Conservation (phyloP, 495 filamentous ascomycete genomes). For the Chaetomium fimeti region DNA sequence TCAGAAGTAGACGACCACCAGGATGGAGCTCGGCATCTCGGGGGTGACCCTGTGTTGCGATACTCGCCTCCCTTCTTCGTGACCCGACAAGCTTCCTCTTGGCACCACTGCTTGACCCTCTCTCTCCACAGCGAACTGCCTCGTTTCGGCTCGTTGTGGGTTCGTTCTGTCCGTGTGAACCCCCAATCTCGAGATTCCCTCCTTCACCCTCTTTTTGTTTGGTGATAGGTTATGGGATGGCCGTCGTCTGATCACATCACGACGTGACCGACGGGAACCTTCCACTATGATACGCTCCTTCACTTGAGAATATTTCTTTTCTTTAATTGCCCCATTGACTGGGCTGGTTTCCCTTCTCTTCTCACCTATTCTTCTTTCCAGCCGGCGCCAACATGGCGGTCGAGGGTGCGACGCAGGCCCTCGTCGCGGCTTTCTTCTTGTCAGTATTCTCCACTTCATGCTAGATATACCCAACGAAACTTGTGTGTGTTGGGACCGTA, state of each 20-base stretch:
- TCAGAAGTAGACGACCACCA: slow-evolving; percentile 22
- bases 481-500: neutral
- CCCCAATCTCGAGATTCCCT: slow-evolving; percentile 20
- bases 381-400: slow-evolving; percentile 44
- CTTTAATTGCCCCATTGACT: slow-evolving; percentile 53
- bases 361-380: slow-evolving; percentile 30
- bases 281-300: slow-evolving; percentile 37
- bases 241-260: slow-evolving; percentile 25
- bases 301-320: slow-evolving; percentile 32
- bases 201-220: slow-evolving; percentile 28
- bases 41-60: neutral
- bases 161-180: slow-evolving; percentile 10
- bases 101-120: slow-evolving; percentile 12
- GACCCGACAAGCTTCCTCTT: slow-evolving; percentile 17
- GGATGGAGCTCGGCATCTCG: neutral
- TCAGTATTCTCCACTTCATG: slow-evolving; percentile 31
- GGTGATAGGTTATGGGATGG: slow-evolving; percentile 27
- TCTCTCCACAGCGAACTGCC: slow-evolving; percentile 18
- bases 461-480: neutral
- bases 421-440: slow-evolving; percentile 56
- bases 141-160: neutral
- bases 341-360: slow-evolving; percentile 43
- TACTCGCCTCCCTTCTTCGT: slow-evolving; percentile 6
- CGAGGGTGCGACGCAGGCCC: slow-evolving; percentile 48
- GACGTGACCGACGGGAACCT: slow-evolving; percentile 25